A percentile compares a stretch with the other conserved stretches of the same genome.
These are phyloP conservation scores for Coleophoma cylindrospora DNA, from an alignment of 2,329 filamentous ascomycete genomes.

Conservation along the genomic window DNA sequence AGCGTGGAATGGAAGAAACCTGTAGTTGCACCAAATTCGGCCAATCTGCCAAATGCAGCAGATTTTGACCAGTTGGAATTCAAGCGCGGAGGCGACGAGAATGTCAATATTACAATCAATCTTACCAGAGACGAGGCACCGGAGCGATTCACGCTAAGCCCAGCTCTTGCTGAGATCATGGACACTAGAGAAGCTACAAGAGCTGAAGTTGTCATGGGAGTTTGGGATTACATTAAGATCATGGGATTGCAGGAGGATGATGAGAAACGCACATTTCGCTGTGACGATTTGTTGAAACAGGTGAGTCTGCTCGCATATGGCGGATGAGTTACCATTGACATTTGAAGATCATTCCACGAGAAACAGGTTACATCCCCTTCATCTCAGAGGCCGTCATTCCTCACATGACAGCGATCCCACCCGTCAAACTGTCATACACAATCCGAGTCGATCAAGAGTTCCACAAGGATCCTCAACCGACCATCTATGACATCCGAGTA, in stretches of 20 bases:
- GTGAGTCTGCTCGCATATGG: constrained; percentile 43
- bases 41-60: constrained; percentile 51
- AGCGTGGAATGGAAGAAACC: constrained; percentile 86
- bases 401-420: constrained; percentile 75
- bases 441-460: constrained; percentile 88
- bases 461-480: constrained; percentile 68
- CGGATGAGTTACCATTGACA: constrained; percentile 3
- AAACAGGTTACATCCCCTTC: constrained; percentile 79
- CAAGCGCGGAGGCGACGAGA: constrained; percentile 87
- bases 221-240: constrained; percentile 92
- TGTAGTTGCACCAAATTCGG: constrained; percentile 41
- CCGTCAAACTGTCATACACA: constrained; percentile 82
- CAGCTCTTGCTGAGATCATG: constrained; percentile 74
- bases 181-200: constrained; percentile 85
- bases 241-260: constrained; percentile 89
- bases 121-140: constrained; percentile 79
- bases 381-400: constrained; percentile 74
- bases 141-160: constrained; percentile 77
- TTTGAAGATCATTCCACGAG: constrained; percentile 63
- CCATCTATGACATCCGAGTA: constrained; percentile 86
- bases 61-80: constrained; percentile 93
- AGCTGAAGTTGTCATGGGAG: constrained; percentile 80
- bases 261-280: constrained; percentile 87
- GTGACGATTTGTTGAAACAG: constrained; percentile 75
- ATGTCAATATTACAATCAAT: constrained; percentile 85